Evolutionary conservation across 1,139 yeast species (phyloP).

Genomic region (Petasospora fabianii): DNA sequence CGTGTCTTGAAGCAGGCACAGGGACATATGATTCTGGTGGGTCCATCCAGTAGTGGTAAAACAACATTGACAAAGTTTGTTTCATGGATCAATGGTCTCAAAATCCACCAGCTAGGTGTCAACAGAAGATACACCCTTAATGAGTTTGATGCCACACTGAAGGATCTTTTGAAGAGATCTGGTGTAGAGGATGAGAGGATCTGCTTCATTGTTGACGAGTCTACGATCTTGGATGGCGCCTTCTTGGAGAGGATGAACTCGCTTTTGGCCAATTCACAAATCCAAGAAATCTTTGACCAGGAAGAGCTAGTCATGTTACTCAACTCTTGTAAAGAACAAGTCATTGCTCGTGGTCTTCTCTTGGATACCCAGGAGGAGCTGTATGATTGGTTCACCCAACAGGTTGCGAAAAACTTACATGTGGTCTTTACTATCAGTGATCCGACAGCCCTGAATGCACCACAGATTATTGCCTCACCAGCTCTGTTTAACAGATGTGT

Average conservation of each 20-base stretch:
- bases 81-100: slow-evolving; percentile 86
- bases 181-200: slow-evolving; percentile 57
- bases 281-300: slow-evolving; percentile 85
- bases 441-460: slow-evolving; percentile 37
- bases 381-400: slow-evolving; percentile 68
- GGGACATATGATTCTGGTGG: slow-evolving; percentile 89
- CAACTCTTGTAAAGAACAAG: slow-evolving; percentile 54
- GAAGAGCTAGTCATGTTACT: slow-evolving; percentile 60
- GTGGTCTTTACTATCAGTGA: slow-evolving; percentile 77
- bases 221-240: slow-evolving; percentile 69
- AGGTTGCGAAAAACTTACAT: slow-evolving; percentile 70
- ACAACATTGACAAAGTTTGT: slow-evolving; percentile 76
- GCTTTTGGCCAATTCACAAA: slow-evolving; percentile 83
- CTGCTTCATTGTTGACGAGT: slow-evolving; percentile 79
- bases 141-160: slow-evolving; percentile 67
- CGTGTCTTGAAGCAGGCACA: slow-evolving; percentile 81
- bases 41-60: slow-evolving; percentile 82
- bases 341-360: slow-evolving; percentile 56
- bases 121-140: slow-evolving; percentile 49
- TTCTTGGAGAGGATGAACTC: slow-evolving; percentile 93
- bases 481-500: slow-evolving; percentile 92
- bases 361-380: slow-evolving; percentile 73
- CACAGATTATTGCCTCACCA: slow-evolving; percentile 67
- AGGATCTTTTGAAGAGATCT: slow-evolving; percentile 47
- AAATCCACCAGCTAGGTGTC: slow-evolving; percentile 56